phyloP scores from a whole-genome alignment of 2,329 filamentous ascomycete species.

The Colletotrichum tofieldiae region DNA sequence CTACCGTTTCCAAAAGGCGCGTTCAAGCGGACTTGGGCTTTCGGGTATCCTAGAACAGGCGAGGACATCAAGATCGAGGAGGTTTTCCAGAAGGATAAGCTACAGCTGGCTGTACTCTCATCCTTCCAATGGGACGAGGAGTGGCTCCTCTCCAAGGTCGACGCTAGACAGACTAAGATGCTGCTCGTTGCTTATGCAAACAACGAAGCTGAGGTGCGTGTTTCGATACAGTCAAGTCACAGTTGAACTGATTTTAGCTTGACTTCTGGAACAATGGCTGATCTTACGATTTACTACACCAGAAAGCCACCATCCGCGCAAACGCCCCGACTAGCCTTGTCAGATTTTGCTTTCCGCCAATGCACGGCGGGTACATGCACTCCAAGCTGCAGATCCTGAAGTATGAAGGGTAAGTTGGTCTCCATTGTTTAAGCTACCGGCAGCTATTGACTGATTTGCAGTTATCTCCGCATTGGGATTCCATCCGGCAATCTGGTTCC shows the following conservation, averaged over 20 bases:
- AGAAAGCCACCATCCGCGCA: constrained; percentile 66
- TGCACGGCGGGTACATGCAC: constrained; percentile 89
- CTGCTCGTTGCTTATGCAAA: constrained; percentile 71
- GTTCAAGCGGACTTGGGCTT: constrained; percentile 87
- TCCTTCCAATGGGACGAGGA: constrained; percentile 89
- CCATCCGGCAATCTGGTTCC: constrained; percentile 89
- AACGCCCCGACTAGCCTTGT: constrained; percentile 69
- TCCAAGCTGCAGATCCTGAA: constrained; percentile 95
- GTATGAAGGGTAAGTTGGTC: constrained; percentile 51
- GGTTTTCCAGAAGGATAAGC: constrained; percentile 79
- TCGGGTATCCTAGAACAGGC: constrained; percentile 70
- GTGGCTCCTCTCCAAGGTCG: constrained; percentile 83
- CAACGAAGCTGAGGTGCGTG: constrained; percentile 66
- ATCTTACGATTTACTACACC: not conserved
- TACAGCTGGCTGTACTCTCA: constrained; percentile 86
- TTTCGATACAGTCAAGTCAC: not conserved
- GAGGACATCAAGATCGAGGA: constrained; percentile 92
- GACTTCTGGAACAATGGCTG: not conserved
- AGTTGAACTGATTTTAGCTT: not conserved
- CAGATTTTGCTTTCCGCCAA: constrained; percentile 85
- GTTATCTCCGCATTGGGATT: constrained; percentile 83
- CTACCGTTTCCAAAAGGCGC: constrained; percentile 70
- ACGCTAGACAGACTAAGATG: constrained; percentile 73
- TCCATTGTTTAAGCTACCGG: constrained; percentile 9
- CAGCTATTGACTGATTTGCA: constrained; percentile 10